Evolutionary conservation across 768 basidiomycete species (phyloP), one percentile per base, ranked within the genome.

Genomic region (Boletus vermiculosoides): DNA sequence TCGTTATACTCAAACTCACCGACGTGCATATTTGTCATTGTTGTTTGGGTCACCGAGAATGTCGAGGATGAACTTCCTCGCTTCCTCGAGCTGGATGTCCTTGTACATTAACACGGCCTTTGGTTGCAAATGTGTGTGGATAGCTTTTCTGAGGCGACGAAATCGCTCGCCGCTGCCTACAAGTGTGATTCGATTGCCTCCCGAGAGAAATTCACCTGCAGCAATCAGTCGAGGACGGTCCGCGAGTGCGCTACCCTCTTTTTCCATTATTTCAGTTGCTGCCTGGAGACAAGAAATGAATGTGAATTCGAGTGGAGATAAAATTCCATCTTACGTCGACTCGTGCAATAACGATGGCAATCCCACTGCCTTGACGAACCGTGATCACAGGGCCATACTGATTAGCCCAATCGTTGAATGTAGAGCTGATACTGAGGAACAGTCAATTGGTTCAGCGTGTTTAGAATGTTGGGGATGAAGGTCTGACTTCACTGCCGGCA

Each of bases 191-290:
- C 84, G 70, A 77, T 84, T 83, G 0, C 80, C 80, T 5, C 83
- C 81, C 0, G 79, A 81, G 0, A 85, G 72, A 0, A 81, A 77
- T 52, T 85, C 81, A 1, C 78, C 78, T 0, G 81, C 83, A 0
- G 84, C 76, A 40, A 85, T 81, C 53, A 73, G 77, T 0, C 61
- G 60, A 18, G 84, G 84, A 34, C 84, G 71, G 63, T 85, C 84
- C 0, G 71, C 78, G 12, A 80, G 72, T 0, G 73, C 65, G 0
- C 78, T 77, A 1, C 84, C 83, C 61, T 84, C 82, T 47, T 80
- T 80, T 67, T 85, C 84, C 82, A 85, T 80, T 47, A 86, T 80
- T 9, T 85, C 83, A 0, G 80, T 75, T 0, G 83, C 82, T 11
- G 81, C 83, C 67, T 84, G 49, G 2, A 49, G 5, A 37, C 18